Percentiles rank a stretch among this genome's conserved stretches.
Conservation (phyloP, 257 asterid species). For the Galeopsis tetrahit region DNA sequence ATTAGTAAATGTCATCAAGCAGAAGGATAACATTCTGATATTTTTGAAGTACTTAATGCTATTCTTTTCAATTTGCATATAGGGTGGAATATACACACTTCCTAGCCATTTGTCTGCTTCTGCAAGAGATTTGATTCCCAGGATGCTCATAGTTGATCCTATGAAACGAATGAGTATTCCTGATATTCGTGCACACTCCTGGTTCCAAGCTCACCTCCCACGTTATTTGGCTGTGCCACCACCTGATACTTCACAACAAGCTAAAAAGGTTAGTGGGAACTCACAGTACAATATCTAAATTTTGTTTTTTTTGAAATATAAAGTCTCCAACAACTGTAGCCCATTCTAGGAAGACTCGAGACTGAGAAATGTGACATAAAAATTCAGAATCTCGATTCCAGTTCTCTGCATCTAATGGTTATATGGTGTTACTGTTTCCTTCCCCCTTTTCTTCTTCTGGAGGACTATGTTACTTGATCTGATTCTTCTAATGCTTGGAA, state of each 20-base stretch:
- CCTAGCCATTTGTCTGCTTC: constrained; percentile 92
- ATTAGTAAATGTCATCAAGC: constrained; percentile 9
- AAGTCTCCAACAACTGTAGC: constrained; percentile 10
- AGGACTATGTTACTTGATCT: constrained; percentile 20
- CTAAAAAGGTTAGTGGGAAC: constrained; percentile 72
- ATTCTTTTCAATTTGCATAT: constrained; percentile 34
- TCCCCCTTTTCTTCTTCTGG: background rate
- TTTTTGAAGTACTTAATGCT: constrained; percentile 13
- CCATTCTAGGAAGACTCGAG: constrained; percentile 13
- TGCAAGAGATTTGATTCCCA: constrained; percentile 90
- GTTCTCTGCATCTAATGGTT: constrained; percentile 16
- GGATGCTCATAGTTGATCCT: constrained; percentile 94
- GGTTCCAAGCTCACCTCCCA: constrained; percentile 93
- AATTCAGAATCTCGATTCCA: constrained; percentile 6
- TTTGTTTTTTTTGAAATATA: constrained; percentile 2
- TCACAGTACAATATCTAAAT: constrained; percentile 13
- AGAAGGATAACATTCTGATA: constrained; percentile 3
- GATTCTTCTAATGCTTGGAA: background rate
- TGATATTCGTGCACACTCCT: constrained; percentile 83
- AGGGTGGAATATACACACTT: constrained; percentile 95
- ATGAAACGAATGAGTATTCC: constrained; percentile 93
- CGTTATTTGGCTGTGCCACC: constrained; percentile 94
- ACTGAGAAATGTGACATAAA: background rate
- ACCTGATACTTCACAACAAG: constrained; percentile 85
- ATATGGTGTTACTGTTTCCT: background rate